These are phyloP conservation scores for Rhododendron griersonianum DNA, from an alignment of 148 eudicot genomes.

Conservation along the genomic window DNA sequence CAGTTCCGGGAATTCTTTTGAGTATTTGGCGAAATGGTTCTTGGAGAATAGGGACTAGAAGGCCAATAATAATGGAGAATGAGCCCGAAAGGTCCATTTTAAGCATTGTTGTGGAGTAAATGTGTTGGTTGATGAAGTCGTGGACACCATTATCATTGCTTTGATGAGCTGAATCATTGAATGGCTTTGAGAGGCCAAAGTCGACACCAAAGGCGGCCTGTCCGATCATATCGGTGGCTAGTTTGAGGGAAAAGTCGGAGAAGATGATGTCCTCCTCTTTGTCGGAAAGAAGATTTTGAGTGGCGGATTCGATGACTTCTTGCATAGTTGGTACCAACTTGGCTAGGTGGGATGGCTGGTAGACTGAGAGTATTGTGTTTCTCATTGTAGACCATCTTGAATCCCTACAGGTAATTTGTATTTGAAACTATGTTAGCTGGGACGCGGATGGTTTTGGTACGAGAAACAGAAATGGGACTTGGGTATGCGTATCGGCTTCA, in stretches of 20 bases:
- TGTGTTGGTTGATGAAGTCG: constrained; percentile 72
- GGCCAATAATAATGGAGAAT: constrained; percentile 69
- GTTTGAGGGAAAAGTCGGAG: constrained; percentile 63
- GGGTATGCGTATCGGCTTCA: background rate
- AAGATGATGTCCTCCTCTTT: constrained; percentile 40
- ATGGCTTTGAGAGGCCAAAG: constrained; percentile 67
- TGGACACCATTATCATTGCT: constrained; percentile 22
- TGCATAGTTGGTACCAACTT: constrained; percentile 81
- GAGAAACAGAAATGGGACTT: background rate
- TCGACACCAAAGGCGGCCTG: constrained; percentile 86
- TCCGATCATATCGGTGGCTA: constrained; percentile 84
- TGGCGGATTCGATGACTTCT: constrained; percentile 51
- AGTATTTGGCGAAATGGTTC: constrained; percentile 73
- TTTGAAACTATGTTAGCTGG: background rate
- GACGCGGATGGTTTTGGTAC: background rate
- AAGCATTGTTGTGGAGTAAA: constrained; percentile 76
- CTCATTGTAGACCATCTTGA: constrained; percentile 87
- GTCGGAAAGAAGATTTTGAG: constrained; percentile 32
- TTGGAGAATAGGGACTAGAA: constrained; percentile 71
- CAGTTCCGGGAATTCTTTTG: constrained; percentile 69
- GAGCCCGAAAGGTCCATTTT: constrained; percentile 96
- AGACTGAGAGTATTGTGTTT: constrained; percentile 75
- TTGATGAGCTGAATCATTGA: constrained; percentile 10
- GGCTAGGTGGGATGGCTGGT: constrained; percentile 89
- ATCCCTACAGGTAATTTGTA: constrained; percentile 43